Evolutionary conservation across 208 protist species (phyloP).

Genomic region (Crithidia acanthocephali): DNA sequence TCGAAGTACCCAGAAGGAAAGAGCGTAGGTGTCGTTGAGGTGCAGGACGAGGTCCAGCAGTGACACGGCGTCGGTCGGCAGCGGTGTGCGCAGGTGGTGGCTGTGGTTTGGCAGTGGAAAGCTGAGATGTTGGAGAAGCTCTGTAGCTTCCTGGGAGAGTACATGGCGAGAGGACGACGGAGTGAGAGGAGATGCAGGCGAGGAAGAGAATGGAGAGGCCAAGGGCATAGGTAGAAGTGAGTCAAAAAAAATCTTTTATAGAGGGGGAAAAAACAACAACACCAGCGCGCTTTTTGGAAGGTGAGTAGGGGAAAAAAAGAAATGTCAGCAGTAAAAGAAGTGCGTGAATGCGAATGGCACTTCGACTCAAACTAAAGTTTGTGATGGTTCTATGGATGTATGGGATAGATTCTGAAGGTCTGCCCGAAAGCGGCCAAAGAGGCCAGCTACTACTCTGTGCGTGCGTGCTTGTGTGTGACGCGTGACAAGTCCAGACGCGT

Average conservation of each 20-base stretch:
- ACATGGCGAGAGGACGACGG: neutral
- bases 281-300: no score
- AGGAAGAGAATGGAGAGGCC: neutral
- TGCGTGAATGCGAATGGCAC: no score
- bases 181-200: neutral
- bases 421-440: no score
- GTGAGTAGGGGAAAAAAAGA: no score
- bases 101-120: neutral
- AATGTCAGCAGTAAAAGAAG: no score
- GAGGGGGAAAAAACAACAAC: no score
- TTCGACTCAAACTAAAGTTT: no score
- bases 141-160: neutral
- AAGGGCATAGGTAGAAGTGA: neutral
- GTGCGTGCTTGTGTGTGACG: no score
- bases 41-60: constrained; percentile 51
- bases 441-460: no score
- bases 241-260: neutral
- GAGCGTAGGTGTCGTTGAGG: constrained; percentile 39
- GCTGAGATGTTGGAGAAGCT: neutral
- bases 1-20: constrained; percentile 35
- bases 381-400: no score
- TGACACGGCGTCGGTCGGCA: constrained; percentile 37
- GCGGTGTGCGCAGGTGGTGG: neutral
- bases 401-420: no score
- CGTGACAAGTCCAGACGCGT: no score